Base-by-base conservation (phyloP, 2,329 filamentous ascomycete species). In the Monilinia vaccinii-corymbosi region DNA sequence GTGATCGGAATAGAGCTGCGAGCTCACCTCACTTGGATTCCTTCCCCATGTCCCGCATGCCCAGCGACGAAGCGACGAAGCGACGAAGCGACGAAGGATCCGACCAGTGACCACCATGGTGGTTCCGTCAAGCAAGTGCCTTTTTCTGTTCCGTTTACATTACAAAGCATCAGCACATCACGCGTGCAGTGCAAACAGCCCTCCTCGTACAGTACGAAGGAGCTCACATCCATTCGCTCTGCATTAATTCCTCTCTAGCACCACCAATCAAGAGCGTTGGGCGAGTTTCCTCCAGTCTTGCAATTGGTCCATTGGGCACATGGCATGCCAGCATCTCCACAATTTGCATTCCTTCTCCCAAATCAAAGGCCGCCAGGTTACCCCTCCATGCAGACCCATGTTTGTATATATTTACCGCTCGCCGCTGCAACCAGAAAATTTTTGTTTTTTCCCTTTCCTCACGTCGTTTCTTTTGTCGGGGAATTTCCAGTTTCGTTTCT, bases 311-410 rank as follows among this genome's bases (percentile, higher is more conserved):
- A 34, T 45, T 9, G 36, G 49, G 45, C 55, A 57, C 47, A 59
- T 59, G 48, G 47, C 32, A 31, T 52, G 32, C 38, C 31, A 51
- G 47, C 31, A 53, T 58, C 57, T 5, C 57, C 57, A 59, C 7
- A 59, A 38, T 46, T 46, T 13, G 31, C 23, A 59, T 59, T 31
- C 53, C 38, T 23, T 18, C 31, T 46, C 48, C 49, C 57, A 53
- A 59, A 59, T 53, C 57, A 53, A 46, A 53, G 23, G 6, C 23
- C 48, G 57, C 57, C 57, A 59, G 48, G 57, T 59, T 59, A 53
- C 48, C 57, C 57, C 57, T 59, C 57, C 31, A 58, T 49, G 28
- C 48, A 44, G n/a, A 34, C 28, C 48, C 57, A 36, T 59, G 36
- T 3, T 9, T 53, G 28, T 45, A 36, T 38, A 59, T 34, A 58